Evolutionary conservation across 345 rosid species (phyloP), one percentile per base, ranked within the genome.

Genomic region (Triadica sebifera): DNA sequence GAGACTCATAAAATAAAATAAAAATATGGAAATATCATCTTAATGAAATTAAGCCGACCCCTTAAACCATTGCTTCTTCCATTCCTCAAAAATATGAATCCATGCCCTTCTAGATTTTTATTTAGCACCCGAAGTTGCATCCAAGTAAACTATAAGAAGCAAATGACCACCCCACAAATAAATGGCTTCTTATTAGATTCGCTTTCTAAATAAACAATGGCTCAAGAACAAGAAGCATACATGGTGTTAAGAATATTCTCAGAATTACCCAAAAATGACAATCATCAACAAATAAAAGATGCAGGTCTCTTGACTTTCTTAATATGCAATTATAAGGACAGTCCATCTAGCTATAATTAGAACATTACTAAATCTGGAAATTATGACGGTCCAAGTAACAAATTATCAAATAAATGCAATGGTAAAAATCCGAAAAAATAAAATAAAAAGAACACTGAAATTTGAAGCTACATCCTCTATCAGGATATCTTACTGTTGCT

Each of bases 401-500:
- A 43, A 51, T 34, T 10, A 51, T 0, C 39, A 41, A 25, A 19
- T 12, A 65, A 56, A 29, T 22, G 22, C 45, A 0, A 12, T 43
- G 49, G 17, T 10, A 29, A 66, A 67, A 49, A 12, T 8, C 29
- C 12, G 12, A 58, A 67, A 24, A 17, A 55, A n/a, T n/a, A n/a
- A 19, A 65, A 66, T 45, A 52, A 4, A 15, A n/a, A 8, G 12
- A 16, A 55, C 19, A 61, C 20, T 1, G 47, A 71, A 59, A 51
- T 53, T 3, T 12, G 20, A 61, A 13, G 58, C 39, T 7, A 60
- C 3, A 70, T 47, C 57, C 43, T 53, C 41, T 74, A 25, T 34
- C 25, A 24, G 65, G 43, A 47, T 16, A 51, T 55, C 81, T 74
- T 81, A 88, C 92, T 84, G 69, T 34, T 56, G 58, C 52, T 68